A percentile compares a stretch with the other conserved stretches of the same genome.
Evolutionary conservation across 1,139 yeast genomes (phyloP).

Genomic region (Scheffersomyces illinoinensis): DNA sequence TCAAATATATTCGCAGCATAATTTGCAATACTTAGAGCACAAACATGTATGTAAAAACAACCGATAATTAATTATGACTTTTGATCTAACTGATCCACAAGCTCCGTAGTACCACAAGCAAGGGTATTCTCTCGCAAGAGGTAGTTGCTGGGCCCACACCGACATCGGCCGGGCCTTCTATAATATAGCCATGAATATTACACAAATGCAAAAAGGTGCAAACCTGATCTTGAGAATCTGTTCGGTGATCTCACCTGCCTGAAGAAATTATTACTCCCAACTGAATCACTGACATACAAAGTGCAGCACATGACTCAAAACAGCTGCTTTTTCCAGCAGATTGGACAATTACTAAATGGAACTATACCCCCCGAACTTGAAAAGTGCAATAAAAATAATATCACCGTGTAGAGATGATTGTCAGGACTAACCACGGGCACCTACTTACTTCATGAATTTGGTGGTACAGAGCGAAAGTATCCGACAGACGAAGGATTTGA

Average conservation of each 20-base stretch:
- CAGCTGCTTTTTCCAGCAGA: not conserved
- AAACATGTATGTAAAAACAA: not conserved
- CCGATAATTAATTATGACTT: not conserved
- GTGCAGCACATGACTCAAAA: not conserved
- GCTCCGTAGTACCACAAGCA: not conserved
- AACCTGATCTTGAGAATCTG: not conserved
- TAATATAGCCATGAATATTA: too few relatives aligned
- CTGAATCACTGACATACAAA: not conserved
- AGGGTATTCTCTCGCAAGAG: not conserved
- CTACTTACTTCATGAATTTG: too few relatives aligned
- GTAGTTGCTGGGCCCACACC: not conserved
- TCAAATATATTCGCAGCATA: not conserved
- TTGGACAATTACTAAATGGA: not conserved
- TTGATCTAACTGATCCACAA: not conserved
- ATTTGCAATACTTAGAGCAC: not conserved
- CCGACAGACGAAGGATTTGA: not conserved
- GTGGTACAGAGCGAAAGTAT: too few relatives aligned
- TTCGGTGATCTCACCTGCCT: not conserved
- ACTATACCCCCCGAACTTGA: not conserved
- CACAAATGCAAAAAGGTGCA: not conserved
- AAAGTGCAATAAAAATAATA: too few relatives aligned
- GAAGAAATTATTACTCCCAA: not conserved
- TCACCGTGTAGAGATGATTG: too few relatives aligned
- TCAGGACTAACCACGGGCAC: too few relatives aligned
- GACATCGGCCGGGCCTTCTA: not conserved